A percentile compares a stretch with the other conserved stretches of the same genome.
Evolutionary conservation across 106 monocot species (phyloP).

Genomic region (Apostasia shenzhenica): DNA sequence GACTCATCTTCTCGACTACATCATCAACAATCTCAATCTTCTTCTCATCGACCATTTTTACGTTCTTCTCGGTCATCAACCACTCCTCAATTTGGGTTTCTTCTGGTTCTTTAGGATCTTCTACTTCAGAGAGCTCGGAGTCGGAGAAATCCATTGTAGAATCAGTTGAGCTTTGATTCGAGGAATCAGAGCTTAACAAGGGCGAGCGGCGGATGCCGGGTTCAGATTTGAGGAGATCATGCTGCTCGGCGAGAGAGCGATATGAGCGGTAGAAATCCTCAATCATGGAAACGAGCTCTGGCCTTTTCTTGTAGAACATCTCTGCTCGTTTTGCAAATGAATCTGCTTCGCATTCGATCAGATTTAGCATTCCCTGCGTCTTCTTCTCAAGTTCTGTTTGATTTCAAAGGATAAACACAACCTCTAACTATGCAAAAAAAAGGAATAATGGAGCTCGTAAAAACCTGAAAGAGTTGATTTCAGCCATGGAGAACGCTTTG

Average conservation of each 20-base stretch:
- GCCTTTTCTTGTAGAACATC: slow-evolving; percentile 93
- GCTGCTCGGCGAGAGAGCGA: slow-evolving; percentile 67
- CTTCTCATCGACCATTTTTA: neutral
- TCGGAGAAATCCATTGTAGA: slow-evolving; percentile 18
- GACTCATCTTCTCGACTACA: neutral
- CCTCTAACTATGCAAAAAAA: neutral
- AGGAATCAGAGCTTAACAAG: slow-evolving; percentile 8
- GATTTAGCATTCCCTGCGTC: slow-evolving; percentile 67
- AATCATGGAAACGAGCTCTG: slow-evolving; percentile 68
- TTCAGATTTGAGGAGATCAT: slow-evolving; percentile 46
- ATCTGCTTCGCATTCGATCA: slow-evolving; percentile 86
- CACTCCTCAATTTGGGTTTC: slow-evolving; percentile 11
- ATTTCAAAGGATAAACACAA: neutral
- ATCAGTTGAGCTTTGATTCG: slow-evolving; percentile 11
- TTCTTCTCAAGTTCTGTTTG: slow-evolving; percentile 70
- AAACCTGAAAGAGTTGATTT: slow-evolving; percentile 17
- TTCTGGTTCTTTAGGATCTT: slow-evolving; percentile 52
- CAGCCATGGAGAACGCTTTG: slow-evolving; percentile 13
- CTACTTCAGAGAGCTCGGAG: slow-evolving; percentile 58
- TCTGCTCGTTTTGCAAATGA: slow-evolving; percentile 86
- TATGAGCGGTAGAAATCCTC: slow-evolving; percentile 82
- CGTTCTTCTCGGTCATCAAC: neutral
- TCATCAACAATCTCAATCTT: neutral
- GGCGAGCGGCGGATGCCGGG: slow-evolving; percentile 6
- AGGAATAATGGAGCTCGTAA: neutral